phyloP scores from a whole-genome alignment of 2,329 filamentous ascomycete genomes.

The Dothidotthia symphoricarpi region DNA sequence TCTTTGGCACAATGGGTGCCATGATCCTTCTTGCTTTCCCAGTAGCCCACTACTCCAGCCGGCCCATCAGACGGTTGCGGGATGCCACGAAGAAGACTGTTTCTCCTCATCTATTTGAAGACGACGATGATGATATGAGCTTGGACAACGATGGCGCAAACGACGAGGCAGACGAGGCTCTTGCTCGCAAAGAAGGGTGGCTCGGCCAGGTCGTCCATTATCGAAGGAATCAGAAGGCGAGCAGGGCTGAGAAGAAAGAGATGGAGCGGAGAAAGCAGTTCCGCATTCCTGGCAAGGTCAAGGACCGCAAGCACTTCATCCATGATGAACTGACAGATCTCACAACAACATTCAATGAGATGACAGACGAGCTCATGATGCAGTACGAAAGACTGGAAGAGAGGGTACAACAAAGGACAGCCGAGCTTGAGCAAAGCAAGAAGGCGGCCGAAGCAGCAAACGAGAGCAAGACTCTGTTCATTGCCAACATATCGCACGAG shows the following conservation, averaged over 20 bases:
- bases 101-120: conserved; percentile 60
- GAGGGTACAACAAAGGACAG: conserved; percentile 77
- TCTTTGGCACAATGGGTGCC: conserved; percentile 76
- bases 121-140: conserved; percentile 39
- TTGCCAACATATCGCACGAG: conserved; percentile 87
- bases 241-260: conserved; percentile 39
- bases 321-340: conserved; percentile 84
- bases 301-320: conserved; percentile 69
- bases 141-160: conserved; percentile 41
- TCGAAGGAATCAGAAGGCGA: conserved; percentile 34
- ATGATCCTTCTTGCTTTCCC: conserved; percentile 72
- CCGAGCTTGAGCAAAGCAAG: conserved; percentile 83
- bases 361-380: conserved; percentile 85
- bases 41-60: conserved; percentile 76
- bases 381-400: conserved; percentile 84
- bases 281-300: conserved; percentile 81
- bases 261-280: conserved; percentile 58
- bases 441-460: conserved; percentile 92
- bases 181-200: conserved; percentile 50
- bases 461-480: conserved; percentile 95
- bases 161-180: conserved; percentile 48
- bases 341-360: conserved; percentile 84
- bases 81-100: conserved; percentile 73
- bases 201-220: conserved; percentile 40
- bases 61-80: conserved; percentile 75